A percentile compares a stretch with the other conserved stretches of the same genome.
These are phyloP conservation scores for Pleodorina starrii DNA, from an alignment of 139 green algal genomes.

Conservation along the genomic window DNA sequence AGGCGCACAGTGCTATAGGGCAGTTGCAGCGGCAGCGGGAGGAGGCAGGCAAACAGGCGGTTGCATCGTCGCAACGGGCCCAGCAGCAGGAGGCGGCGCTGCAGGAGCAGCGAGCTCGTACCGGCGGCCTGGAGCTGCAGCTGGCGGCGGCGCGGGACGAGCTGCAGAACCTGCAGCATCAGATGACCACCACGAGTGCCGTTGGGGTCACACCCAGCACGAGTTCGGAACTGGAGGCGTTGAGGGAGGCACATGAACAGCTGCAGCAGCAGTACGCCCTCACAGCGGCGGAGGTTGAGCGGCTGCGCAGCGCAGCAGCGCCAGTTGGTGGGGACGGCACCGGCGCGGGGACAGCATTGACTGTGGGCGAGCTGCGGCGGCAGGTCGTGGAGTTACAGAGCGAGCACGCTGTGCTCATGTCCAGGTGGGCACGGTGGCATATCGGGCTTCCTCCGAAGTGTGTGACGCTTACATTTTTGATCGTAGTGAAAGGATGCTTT, in stretches of 20 bases:
- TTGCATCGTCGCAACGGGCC: neutral
- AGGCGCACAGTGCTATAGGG: neutral
- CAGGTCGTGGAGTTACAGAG: slow-evolving; percentile 38
- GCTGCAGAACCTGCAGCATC: slow-evolving; percentile 6
- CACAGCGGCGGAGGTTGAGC: neutral
- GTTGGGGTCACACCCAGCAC: neutral
- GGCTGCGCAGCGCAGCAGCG: neutral
- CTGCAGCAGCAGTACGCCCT: slow-evolving; percentile 31
- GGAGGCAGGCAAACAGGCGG: neutral
- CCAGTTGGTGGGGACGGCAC: neutral
- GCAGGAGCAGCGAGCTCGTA: slow-evolving; percentile 7
- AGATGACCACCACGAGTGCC: neutral
- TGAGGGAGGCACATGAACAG: neutral
- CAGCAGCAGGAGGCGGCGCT: neutral
- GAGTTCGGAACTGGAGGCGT: neutral
- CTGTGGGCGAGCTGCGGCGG: slow-evolving; percentile 7
- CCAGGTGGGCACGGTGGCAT: slow-evolving; percentile 19
- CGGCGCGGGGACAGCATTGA: neutral
- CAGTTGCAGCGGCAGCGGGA: neutral
- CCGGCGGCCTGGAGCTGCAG: slow-evolving; percentile 8
- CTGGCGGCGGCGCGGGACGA: neutral
- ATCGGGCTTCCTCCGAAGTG: neutral
- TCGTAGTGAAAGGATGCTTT: too few species aligned
- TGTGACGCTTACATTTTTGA: too few species aligned
- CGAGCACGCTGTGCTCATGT: neutral